A percentile compares a stretch with the other conserved stretches of the same genome.
Conservation (phyloP, 2,329 filamentous ascomycete genomes). For the Geoglossum cookeanum region DNA sequence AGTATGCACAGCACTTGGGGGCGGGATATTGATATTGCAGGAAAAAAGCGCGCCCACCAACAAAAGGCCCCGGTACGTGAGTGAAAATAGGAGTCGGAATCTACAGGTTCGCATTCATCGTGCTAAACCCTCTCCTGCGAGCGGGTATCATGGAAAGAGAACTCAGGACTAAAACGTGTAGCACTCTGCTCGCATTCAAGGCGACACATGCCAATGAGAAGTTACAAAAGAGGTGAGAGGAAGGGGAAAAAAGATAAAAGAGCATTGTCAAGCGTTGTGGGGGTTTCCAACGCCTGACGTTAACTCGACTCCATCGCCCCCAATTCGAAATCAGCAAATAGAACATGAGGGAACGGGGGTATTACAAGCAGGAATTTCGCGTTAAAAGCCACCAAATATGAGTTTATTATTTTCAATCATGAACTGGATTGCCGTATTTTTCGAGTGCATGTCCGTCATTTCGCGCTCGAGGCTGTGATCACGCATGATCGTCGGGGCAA, state of each 20-base stretch:
- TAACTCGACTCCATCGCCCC: not conserved
- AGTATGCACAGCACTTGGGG: not conserved
- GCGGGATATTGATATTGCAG: not conserved
- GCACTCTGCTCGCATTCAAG: not conserved
- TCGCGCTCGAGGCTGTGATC: constrained; percentile 78
- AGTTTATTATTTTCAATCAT: constrained; percentile 75
- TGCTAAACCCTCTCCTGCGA: not conserved
- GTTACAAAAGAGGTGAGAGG: not conserved
- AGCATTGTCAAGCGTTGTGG: not conserved
- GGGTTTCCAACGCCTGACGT: not conserved
- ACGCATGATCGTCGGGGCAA: constrained; percentile 93
- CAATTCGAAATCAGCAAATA: not conserved
- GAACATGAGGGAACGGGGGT: not conserved
- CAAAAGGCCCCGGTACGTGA: not conserved
- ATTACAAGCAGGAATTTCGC: not conserved
- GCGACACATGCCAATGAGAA: not conserved
- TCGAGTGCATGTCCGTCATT: constrained; percentile 88
- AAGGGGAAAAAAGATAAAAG: not conserved
- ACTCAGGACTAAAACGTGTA: not conserved
- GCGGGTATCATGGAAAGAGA: not conserved
- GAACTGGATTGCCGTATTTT: constrained; percentile 83
- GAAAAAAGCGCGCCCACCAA: not conserved
- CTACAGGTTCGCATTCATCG: not conserved
- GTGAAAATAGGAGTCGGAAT: not conserved
- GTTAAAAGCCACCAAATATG: constrained; percentile 37